Percentiles rank a stretch among this genome's conserved stretches.
phyloP scores from a whole-genome alignment of 2,329 filamentous ascomycete genomes.

The Ophiocordyceps camponoti-saundersi region DNA sequence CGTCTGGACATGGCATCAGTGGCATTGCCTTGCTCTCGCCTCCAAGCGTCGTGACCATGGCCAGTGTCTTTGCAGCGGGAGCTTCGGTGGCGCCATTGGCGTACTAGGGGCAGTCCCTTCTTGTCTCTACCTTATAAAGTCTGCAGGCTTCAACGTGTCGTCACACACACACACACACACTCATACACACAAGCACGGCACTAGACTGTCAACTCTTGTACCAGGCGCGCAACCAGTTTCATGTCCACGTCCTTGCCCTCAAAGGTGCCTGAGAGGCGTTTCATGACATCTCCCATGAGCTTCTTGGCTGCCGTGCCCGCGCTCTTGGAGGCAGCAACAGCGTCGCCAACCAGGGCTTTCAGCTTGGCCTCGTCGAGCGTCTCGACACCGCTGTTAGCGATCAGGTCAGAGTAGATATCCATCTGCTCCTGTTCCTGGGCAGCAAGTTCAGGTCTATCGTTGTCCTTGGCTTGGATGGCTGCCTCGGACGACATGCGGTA shows the following conservation, averaged over 20 bases:
- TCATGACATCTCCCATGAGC: constrained; percentile 45
- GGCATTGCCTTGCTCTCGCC: constrained; percentile 45
- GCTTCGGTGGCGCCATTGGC: constrained; percentile 11
- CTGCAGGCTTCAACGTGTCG: too few relatives aligned
- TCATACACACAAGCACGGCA: background rate
- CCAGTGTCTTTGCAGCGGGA: constrained; percentile 37
- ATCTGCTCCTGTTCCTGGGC: constrained; percentile 54
- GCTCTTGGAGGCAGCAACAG: constrained; percentile 31
- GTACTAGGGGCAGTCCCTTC: constrained; percentile 4
- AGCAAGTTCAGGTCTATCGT: constrained; percentile 49
- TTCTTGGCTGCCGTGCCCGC: constrained; percentile 27
- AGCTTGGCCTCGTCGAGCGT: constrained; percentile 42
- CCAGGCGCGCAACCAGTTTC: constrained; percentile 39
- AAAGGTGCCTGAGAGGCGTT: constrained; percentile 35
- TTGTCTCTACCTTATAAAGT: too few relatives aligned
- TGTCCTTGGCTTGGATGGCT: constrained; percentile 43
- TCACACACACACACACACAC: background rate
- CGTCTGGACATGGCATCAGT: constrained; percentile 52
- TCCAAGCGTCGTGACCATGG: constrained; percentile 45
- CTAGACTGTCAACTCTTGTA: constrained; percentile 30
- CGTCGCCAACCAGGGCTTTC: constrained; percentile 29
- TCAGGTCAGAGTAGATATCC: constrained; percentile 47
- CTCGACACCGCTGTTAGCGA: constrained; percentile 39
- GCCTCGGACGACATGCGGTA: constrained; percentile 40
- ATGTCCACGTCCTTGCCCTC: constrained; percentile 49